Evolutionary conservation across 129 eudicot species (phyloP).

Genomic region (sunflower (Helianthus annuus)): DNA sequence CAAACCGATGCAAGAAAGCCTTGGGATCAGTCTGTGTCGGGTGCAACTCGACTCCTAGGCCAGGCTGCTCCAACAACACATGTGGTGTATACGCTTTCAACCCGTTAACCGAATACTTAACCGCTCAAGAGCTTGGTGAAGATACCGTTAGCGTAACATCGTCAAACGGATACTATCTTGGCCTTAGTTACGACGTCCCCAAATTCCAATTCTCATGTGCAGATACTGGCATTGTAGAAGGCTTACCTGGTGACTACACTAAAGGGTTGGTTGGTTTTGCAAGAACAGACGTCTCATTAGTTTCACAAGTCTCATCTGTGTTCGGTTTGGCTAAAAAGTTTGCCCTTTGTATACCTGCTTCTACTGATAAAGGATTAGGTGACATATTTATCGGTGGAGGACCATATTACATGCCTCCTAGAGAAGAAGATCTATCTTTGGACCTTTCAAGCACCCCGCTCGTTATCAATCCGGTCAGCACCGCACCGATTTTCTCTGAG

Average conservation of each 20-base stretch:
- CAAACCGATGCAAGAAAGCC: conserved; percentile 33
- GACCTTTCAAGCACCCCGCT: conserved; percentile 47
- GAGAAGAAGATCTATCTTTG: conserved; percentile 14
- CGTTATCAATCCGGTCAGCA: conserved; percentile 36
- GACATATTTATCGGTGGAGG: conserved; percentile 47
- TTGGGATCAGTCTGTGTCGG: conserved; percentile 33
- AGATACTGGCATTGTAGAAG: background rate
- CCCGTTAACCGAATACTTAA: conserved; percentile 27
- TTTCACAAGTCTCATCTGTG: conserved; percentile 30
- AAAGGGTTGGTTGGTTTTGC: conserved; percentile 47
- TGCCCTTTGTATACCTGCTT: conserved; percentile 48
- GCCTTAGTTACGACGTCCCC: background rate
- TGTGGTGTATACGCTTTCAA: conserved; percentile 44
- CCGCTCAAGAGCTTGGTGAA: conserved; percentile 36
- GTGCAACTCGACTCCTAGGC: conserved; percentile 44
- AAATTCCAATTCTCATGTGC: conserved; percentile 36
- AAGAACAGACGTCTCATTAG: conserved; percentile 31
- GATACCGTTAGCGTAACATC: conserved; percentile 35
- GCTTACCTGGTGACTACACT: conserved; percentile 29
- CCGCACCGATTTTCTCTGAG: background rate
- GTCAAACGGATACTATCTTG: conserved; percentile 4
- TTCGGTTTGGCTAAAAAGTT: conserved; percentile 46
- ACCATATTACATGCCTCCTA: conserved; percentile 31
- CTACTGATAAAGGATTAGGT: conserved; percentile 33
- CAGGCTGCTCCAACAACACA: conserved; percentile 57